These are phyloP conservation scores for Hypoxylon trugodes DNA, from an alignment of 495 filamentous ascomycete species.

Conservation along the genomic window DNA sequence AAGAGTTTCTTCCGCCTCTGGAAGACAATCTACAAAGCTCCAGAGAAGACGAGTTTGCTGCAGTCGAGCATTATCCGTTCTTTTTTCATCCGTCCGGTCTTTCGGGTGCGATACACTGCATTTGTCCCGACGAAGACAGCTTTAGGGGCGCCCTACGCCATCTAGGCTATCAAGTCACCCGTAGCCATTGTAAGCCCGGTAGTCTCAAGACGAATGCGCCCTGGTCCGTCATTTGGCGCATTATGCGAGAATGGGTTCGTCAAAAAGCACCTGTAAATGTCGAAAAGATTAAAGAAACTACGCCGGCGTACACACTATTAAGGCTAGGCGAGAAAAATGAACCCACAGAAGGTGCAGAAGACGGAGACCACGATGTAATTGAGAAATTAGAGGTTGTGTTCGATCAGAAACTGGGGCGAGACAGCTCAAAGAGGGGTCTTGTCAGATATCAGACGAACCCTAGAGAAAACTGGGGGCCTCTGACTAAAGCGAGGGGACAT, in stretches of 20 bases:
- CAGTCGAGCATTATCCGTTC: conserved; percentile 78
- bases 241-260: conserved; percentile 90
- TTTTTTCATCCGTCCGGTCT: conserved; percentile 80
- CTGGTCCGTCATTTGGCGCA: conserved; percentile 88
- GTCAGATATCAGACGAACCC: conserved; percentile 91
- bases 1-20: conserved; percentile 65
- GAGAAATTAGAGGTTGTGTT: conserved; percentile 73
- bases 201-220: conserved; percentile 90
- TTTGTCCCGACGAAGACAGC: conserved; percentile 73
- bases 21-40: conserved; percentile 43
- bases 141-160: conserved; percentile 81
- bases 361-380: conserved; percentile 33
- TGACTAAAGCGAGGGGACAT: conserved; percentile 73
- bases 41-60: conserved; percentile 61
- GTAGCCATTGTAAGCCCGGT: conserved; percentile 88
- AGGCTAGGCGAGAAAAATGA: conserved; percentile 41
- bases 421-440: conserved; percentile 67
- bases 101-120: conserved; percentile 76
- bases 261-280: conserved; percentile 79
- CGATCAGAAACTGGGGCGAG: conserved; percentile 78
- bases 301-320: conserved; percentile 71
- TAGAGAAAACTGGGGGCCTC: conserved; percentile 89
- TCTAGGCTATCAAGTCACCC: conserved; percentile 80
- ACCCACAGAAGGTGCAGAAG: conserved; percentile 20
- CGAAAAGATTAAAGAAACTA: conserved; percentile 69